Evolutionary conservation across 768 basidiomycete species (phyloP).

Genomic region (Suillus weaverae): DNA sequence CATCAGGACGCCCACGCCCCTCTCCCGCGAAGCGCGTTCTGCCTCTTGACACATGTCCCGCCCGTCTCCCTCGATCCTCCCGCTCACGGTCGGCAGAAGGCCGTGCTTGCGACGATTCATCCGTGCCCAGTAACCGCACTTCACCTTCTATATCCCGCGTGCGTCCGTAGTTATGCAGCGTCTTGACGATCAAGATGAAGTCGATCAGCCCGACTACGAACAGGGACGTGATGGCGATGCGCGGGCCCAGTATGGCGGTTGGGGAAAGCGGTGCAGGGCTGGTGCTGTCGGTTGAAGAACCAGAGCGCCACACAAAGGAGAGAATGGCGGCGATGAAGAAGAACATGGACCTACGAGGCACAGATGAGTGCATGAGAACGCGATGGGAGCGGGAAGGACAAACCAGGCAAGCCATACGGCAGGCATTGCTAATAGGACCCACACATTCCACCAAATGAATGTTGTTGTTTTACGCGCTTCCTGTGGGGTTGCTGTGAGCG

Average conservation of each 20-base stretch:
- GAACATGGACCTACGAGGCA: slow-evolving; percentile 56
- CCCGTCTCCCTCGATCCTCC: slow-evolving; percentile 7
- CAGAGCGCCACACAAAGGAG: slow-evolving; percentile 66
- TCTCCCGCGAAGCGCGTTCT: slow-evolving; percentile 12
- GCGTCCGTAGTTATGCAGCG: slow-evolving; percentile 59
- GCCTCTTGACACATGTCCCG: neutral
- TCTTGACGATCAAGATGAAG: slow-evolving; percentile 58
- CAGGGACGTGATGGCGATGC: slow-evolving; percentile 54
- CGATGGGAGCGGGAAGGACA: slow-evolving; percentile 9
- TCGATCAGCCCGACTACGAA: slow-evolving; percentile 62
- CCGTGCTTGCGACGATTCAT: neutral
- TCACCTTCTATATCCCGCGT: neutral
- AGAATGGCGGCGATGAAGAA: slow-evolving; percentile 63
- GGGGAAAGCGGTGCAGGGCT: slow-evolving; percentile 38
- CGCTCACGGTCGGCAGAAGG: neutral
- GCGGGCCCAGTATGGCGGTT: slow-evolving; percentile 45
- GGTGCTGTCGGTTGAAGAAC: slow-evolving; percentile 42
- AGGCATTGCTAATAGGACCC: slow-evolving; percentile 68
- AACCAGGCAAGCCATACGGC: slow-evolving; percentile 72
- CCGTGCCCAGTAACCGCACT: neutral
- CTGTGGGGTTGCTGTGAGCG: slow-evolving; percentile 30
- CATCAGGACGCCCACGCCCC: neutral
- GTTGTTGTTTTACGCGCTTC: slow-evolving; percentile 56
- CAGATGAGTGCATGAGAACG: neutral
- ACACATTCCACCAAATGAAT: slow-evolving; percentile 61